Conservation (phyloP, 1,284 basidiomycete species). For the Pascua guehoae region DNA sequence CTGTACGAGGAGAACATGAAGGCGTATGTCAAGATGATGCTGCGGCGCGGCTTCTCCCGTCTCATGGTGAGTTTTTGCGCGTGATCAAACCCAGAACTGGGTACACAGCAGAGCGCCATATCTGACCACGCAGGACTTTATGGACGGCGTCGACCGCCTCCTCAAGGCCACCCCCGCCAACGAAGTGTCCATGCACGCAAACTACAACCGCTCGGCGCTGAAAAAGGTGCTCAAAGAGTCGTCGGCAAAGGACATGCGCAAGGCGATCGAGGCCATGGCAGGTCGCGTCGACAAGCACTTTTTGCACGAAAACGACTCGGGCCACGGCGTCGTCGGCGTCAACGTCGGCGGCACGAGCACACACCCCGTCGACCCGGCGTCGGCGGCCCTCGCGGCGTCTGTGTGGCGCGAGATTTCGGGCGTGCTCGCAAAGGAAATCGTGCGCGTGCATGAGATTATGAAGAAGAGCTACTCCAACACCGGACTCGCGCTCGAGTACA, state of each 20-base stretch:
- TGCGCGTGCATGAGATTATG: constrained; percentile 65
- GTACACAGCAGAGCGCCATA: background rate
- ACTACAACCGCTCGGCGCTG: constrained; percentile 70
- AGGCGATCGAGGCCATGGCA: constrained; percentile 72
- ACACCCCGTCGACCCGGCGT: constrained; percentile 16
- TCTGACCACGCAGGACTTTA: constrained; percentile 68
- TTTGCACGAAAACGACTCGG: constrained; percentile 35
- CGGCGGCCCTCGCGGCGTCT: constrained; percentile 68
- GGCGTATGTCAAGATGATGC: constrained; percentile 80
- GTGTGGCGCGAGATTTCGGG: constrained; percentile 87
- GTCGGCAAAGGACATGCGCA: constrained; percentile 81
- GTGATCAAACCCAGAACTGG: background rate
- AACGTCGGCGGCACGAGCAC: background rate
- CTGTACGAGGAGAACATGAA: constrained; percentile 84
- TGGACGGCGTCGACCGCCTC: constrained; percentile 83
- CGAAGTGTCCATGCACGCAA: constrained; percentile 72
- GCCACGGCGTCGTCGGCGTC: background rate
- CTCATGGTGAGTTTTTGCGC: constrained; percentile 66
- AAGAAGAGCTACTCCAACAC: constrained; percentile 70
- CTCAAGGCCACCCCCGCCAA: constrained; percentile 74
- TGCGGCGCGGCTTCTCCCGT: constrained; percentile 79
- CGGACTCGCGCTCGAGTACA: constrained; percentile 69
- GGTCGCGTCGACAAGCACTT: constrained; percentile 97
- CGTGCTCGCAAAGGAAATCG: constrained; percentile 68
- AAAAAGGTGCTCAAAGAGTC: constrained; percentile 85